Conservation (phyloP, 2,329 filamentous ascomycete genomes). For the Xylaria sp. region DNA sequence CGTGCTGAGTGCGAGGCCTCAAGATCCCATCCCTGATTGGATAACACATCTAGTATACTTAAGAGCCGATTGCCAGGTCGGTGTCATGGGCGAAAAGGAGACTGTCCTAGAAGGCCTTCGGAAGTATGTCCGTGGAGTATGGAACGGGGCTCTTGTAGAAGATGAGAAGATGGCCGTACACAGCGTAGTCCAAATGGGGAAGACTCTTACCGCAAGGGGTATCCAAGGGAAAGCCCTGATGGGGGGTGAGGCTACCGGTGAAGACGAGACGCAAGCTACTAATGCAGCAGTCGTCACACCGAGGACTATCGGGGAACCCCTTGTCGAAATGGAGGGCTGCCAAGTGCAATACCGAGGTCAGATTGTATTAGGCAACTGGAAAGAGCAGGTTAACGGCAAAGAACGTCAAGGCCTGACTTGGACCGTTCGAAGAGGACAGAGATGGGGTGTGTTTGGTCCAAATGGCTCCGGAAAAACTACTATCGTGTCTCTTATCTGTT, state of each 20-base stretch:
- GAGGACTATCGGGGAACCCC: slow-evolving; percentile 66
- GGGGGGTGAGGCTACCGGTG: slow-evolving; percentile 42
- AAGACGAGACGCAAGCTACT: slow-evolving; percentile 39
- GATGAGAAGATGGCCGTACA: slow-evolving; percentile 62
- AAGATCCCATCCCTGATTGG: slow-evolving; percentile 90
- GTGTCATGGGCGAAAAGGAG: slow-evolving; percentile 72
- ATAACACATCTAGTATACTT: slow-evolving; percentile 85
- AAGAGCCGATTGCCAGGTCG: slow-evolving; percentile 72
- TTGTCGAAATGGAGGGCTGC: slow-evolving; percentile 90
- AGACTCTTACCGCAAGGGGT: slow-evolving; percentile 56
- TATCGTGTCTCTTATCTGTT: slow-evolving; percentile 89
- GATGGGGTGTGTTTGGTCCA: slow-evolving; percentile 92
- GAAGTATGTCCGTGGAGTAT: slow-evolving; percentile 60
- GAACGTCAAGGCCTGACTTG: slow-evolving; percentile 76
- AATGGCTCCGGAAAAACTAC: slow-evolving; percentile 98
- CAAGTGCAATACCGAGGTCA: slow-evolving; percentile 83
- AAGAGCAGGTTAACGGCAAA: slow-evolving; percentile 64
- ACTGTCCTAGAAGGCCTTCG: slow-evolving; percentile 68
- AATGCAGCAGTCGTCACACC: slow-evolving; percentile 19
- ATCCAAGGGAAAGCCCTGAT: slow-evolving; percentile 54
- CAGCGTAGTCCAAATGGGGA: slow-evolving; percentile 63
- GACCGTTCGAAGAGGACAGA: slow-evolving; percentile 83
- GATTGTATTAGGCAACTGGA: slow-evolving; percentile 84
- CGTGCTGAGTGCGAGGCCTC: slow-evolving; percentile 81
- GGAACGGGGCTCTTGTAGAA: slow-evolving; percentile 57